Conservation (phyloP, 108 stramenopile species). For the Epipyxis sp. region DNA sequence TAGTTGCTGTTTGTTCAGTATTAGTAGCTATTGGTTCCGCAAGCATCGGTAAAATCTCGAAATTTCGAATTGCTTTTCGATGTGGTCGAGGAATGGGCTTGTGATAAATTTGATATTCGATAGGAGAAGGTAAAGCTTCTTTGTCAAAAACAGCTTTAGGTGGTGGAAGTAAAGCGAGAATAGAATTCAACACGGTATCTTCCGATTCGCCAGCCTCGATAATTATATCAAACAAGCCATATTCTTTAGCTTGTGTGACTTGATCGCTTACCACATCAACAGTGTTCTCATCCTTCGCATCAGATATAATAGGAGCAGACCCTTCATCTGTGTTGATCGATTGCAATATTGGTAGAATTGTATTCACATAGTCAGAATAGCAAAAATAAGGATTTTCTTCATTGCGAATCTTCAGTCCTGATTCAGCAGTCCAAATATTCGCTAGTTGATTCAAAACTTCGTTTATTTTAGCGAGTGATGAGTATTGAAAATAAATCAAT, state of each 20-base stretch:
- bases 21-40: not conserved
- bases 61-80: conserved; percentile 1
- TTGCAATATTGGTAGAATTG: too few species aligned
- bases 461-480: too few species aligned
- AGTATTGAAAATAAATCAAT: not conserved
- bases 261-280: too few species aligned
- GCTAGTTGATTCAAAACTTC: too few species aligned
- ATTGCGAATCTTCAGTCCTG: too few species aligned
- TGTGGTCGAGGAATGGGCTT: not conserved
- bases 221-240: not conserved
- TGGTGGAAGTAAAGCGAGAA: conserved; percentile 10
- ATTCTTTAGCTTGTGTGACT: too few species aligned
- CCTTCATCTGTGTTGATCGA: too few species aligned
- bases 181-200: not conserved
- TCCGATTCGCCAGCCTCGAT: not conserved
- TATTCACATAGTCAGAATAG: too few species aligned
- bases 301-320: too few species aligned
- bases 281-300: too few species aligned
- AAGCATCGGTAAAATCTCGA: not conserved
- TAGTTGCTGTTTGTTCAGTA: not conserved
- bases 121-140: not conserved
- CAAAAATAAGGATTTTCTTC: too few species aligned
- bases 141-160: conserved; percentile 20
- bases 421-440: too few species aligned
- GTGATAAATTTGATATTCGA: conserved; percentile 17